Base-by-base conservation (phyloP, 2,329 filamentous ascomycete species). In the Emmonsia crescens region DNA sequence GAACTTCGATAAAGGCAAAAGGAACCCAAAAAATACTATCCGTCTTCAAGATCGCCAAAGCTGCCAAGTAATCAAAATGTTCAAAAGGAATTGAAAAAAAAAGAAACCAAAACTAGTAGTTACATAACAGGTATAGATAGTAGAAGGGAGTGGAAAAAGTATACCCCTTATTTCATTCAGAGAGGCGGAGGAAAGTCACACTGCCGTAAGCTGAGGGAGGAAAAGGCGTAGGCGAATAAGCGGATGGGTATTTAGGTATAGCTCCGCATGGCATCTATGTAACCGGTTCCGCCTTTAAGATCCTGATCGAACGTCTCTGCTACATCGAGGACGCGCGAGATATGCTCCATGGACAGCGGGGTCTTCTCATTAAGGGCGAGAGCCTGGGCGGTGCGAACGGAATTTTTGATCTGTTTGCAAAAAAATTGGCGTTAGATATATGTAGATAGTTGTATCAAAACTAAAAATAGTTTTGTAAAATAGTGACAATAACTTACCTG, bases 241-340 rank as follows among this genome's bases (percentile, higher is more conserved):
- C n/a, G 14, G 3, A 1, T 31, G 9, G n/a, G n/a, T 27, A 19
- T 52, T 64, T 70, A 77, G 44, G 76, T 77, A 68, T 94, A 94
- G 69, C 87, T 89, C 66, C 88, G 82, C 90, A 94, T 93, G 0
- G 89, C 89, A 71, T 94, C 90, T 66, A 89, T 79, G 68, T 90
- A 95, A 0, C 90, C 90, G 0, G 83, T 80, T 0, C 90, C 90
- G 5, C 91, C 91, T 72, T 88, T 90, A 58, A 96, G 78, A 71
- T 96, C 91, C 36, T 86, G 82, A 65, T 93, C 89, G 73, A 96
- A 96, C 42, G 85, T 88, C 73, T 89, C 86, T 29, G 88, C 87
- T 1, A 95, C 89, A 51, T 91, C 88, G n/a, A 96, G 81, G 14
- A 96, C 89, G 64, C 89, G 84, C 66, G 83, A 84, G 71, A 96